These are phyloP conservation scores for Rhododendron molle DNA, from an alignment of 148 eudicot species.

Conservation along the genomic window DNA sequence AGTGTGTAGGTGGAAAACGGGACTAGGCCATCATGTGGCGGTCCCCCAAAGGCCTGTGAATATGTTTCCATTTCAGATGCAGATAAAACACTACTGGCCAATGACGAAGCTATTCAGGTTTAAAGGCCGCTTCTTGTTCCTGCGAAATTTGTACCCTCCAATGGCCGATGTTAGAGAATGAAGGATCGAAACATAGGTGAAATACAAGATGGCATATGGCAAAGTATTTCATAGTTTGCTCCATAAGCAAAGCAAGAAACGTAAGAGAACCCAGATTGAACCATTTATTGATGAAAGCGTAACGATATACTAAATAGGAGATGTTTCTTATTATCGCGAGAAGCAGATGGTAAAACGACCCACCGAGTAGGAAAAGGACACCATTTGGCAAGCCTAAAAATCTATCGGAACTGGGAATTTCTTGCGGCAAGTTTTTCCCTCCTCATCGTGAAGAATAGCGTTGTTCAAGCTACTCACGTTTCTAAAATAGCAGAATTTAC, in stretches of 20 bases:
- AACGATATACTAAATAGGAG: no score
- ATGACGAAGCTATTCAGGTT: no score
- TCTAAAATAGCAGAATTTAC: slow-evolving; percentile 55
- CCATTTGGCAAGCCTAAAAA: neutral
- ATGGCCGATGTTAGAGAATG: neutral
- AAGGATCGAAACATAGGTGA: neutral
- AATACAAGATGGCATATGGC: neutral
- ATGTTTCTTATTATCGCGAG: neutral
- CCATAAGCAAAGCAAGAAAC: no score
- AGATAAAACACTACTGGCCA: no score
- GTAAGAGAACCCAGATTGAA: no score
- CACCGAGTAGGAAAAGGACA: slow-evolving; percentile 6
- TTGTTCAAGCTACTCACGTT: slow-evolving; percentile 66
- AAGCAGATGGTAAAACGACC: neutral
- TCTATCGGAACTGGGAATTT: neutral
- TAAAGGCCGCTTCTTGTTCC: no score
- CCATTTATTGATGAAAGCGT: no score
- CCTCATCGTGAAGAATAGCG: slow-evolving; percentile 59
- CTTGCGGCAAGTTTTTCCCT: slow-evolving; percentile 33
- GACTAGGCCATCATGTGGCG: no score
- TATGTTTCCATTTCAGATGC: no score
- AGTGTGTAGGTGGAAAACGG: no score
- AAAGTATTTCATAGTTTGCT: no score
- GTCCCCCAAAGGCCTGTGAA: no score
- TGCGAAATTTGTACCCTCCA: neutral